Evolutionary conservation across 2,329 filamentous ascomycete species (phyloP), one percentile per base, ranked within the genome.

Genomic region (Penicillium brevicompactum): DNA sequence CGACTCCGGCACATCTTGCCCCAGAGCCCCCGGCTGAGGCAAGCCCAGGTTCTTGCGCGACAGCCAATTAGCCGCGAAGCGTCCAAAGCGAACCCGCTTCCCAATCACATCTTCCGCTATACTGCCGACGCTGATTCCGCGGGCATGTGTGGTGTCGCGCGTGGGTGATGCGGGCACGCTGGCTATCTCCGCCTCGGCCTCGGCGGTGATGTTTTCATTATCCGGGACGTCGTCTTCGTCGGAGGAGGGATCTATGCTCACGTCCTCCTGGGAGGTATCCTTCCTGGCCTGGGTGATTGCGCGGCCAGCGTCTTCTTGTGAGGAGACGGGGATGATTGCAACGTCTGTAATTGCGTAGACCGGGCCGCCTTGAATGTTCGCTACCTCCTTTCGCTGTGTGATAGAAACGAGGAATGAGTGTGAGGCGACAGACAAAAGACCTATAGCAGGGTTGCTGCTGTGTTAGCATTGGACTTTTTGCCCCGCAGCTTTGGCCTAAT

Each of bases 21-120:
- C 72, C 71, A 92, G 77, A 5, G 89, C 90, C 67, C 92, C 83
- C 46, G 84, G 84, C 24, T 87, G 86, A 57, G 90, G 88, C 57
- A 86, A 78, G 49, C 86, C 87, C 89, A 92, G 93, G 0, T 90
- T 92, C 58, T 86, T 88, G 60, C 85, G 87, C 42, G 91, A 94
- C 70, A 97, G 94, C 94, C 94, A 99, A 56, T 88, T 87, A 59
- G 92, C 85, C 0, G 93, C 91, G 71, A 97, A 97, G 37, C 90
- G 83, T 4, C 92, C 93, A 72, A 97, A 97, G 59, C 87, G 87
- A 0, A 92, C 92, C 64, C 86, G 88, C 54, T 85, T 87, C 37
- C 87, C 85, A 51, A 97, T 93, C 1, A 97, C 92, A 76, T 97
- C 90, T 72, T 96, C 87, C 0, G 89, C 91, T 56, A 97, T 87